These are phyloP conservation scores for Gymnopus androsaceus DNA, from an alignment of 1,284 basidiomycete species.

Conservation along the genomic window DNA sequence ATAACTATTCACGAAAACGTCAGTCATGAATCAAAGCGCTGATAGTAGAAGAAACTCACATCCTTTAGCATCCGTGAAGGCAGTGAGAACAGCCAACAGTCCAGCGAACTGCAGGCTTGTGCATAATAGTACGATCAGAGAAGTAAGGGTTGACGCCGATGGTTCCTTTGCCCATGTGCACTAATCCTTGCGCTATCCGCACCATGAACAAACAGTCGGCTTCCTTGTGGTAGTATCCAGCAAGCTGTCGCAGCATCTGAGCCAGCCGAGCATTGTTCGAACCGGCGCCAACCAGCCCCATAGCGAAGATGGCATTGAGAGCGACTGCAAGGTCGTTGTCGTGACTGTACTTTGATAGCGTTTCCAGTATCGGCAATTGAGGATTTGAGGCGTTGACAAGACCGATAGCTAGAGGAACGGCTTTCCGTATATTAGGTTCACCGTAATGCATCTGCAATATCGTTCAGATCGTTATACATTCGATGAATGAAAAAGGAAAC, in stretches of 20 bases:
- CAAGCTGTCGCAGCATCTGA: constrained; percentile 96
- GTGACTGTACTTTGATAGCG: constrained; percentile 99
- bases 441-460: constrained; percentile 92
- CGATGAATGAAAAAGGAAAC: constrained; percentile 22
- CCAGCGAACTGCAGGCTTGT: constrained; percentile 90
- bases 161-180: constrained; percentile 99
- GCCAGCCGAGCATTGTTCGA: constrained; percentile 97
- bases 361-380: constrained; percentile 93
- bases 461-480: constrained; percentile 12
- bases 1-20: constrained; percentile 58
- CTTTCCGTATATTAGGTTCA: constrained; percentile 89
- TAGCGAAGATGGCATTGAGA: constrained; percentile 96
- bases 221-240: constrained; percentile 97
- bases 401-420: constrained; percentile 95
- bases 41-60: constrained; percentile 59
- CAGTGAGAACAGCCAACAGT: constrained; percentile 83
- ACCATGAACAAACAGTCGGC: constrained; percentile 97
- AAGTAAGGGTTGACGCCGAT: constrained; percentile 99
- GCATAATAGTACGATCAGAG: constrained; percentile 90
- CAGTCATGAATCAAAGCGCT: constrained; percentile 7
- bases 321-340: constrained; percentile 97
- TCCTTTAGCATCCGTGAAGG: constrained; percentile 91
- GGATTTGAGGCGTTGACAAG: constrained; percentile 96
- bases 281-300: constrained; percentile 98
- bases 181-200: constrained; percentile 92